A percentile compares a stretch with the other conserved stretches of the same genome.
These are phyloP conservation scores for Dactylonectria macrodidyma DNA, from an alignment of 2,329 filamentous ascomycete species.

Conservation along the genomic window DNA sequence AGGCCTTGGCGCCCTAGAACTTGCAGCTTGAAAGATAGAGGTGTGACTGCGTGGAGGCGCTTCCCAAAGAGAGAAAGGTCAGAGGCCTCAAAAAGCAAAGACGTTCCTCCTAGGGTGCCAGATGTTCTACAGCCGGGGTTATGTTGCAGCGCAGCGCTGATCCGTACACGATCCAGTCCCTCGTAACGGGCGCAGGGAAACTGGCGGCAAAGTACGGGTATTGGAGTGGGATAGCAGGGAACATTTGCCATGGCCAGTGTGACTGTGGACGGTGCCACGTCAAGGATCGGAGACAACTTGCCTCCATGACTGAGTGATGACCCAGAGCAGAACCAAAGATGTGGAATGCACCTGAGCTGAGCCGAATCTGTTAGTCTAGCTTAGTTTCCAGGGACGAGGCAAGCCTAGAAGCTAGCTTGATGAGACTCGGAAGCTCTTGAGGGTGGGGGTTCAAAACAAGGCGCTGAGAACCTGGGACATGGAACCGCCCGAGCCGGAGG, in stretches of 20 bases:
- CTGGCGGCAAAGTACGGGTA: constrained; percentile 40
- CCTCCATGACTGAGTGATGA: constrained; percentile 7
- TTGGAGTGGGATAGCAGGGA: constrained; percentile 21
- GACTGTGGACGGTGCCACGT: constrained; percentile 35
- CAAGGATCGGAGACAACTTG: constrained; percentile 24
- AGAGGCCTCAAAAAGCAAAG: constrained; percentile 20
- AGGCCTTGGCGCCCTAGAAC: constrained; percentile 29
- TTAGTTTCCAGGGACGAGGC: constrained; percentile 38
- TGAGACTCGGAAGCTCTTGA: constrained; percentile 24
- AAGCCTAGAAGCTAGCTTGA: constrained; percentile 30
- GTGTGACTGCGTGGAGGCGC: constrained; percentile 35
- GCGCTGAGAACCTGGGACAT: constrained; percentile 15
- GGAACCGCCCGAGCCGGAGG: constrained; percentile 32
- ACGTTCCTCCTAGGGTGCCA: constrained; percentile 5
- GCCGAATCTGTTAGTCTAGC: constrained; percentile 22
- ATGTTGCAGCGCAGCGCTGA: constrained; percentile 34
- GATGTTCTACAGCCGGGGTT: constrained; percentile 15
- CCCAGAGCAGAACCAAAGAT: constrained; percentile 6
- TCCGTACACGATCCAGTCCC: constrained; percentile 19
- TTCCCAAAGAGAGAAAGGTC: constrained; percentile 11
- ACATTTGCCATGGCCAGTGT: background rate
- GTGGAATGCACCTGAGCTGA: constrained; percentile 14
- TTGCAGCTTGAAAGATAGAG: constrained; percentile 28
- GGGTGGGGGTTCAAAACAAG: constrained; percentile 38
- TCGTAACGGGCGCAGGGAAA: constrained; percentile 21